phyloP scores from a whole-genome alignment of 1,284 basidiomycete species.

The Sparassis latifolia region DNA sequence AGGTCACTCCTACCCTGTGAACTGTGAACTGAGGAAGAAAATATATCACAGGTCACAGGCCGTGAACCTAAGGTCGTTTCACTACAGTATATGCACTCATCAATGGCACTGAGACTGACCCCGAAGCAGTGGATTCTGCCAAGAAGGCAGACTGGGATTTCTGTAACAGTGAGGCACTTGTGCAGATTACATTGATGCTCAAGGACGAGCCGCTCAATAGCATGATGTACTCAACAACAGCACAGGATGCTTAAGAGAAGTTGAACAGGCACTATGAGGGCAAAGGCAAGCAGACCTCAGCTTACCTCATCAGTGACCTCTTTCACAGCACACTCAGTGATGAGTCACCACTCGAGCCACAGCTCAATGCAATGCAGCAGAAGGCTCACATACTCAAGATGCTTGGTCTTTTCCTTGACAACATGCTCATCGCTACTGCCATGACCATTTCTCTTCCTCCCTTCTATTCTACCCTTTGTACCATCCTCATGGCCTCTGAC shows the following conservation, averaged over 20 bases:
- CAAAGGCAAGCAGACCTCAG: constrained; percentile 14
- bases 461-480: constrained; percentile 14
- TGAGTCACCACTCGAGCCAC: constrained; percentile 11
- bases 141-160: neutral
- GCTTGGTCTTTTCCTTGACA: neutral
- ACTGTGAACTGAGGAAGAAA: too few species aligned
- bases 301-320: constrained; percentile 15
- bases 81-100: constrained; percentile 2
- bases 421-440: neutral
- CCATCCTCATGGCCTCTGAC: constrained; percentile 12
- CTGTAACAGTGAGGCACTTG: constrained; percentile 8
- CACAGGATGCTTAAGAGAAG: constrained; percentile 10
- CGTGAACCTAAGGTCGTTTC: too few species aligned
- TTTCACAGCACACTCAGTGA: constrained; percentile 15
- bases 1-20: too few species aligned
- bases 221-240: constrained; percentile 6
- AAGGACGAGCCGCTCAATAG: constrained; percentile 14
- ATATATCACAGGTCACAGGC: too few species aligned
- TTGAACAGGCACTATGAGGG: constrained; percentile 12
- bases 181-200: constrained; percentile 17
- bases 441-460: constrained; percentile 16
- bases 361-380: constrained; percentile 15
- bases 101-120: neutral
- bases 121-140: neutral
- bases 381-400: constrained; percentile 7